These are phyloP conservation scores for Tetraselmis striata DNA, from an alignment of 139 green algal genomes.

Conservation along the genomic window DNA sequence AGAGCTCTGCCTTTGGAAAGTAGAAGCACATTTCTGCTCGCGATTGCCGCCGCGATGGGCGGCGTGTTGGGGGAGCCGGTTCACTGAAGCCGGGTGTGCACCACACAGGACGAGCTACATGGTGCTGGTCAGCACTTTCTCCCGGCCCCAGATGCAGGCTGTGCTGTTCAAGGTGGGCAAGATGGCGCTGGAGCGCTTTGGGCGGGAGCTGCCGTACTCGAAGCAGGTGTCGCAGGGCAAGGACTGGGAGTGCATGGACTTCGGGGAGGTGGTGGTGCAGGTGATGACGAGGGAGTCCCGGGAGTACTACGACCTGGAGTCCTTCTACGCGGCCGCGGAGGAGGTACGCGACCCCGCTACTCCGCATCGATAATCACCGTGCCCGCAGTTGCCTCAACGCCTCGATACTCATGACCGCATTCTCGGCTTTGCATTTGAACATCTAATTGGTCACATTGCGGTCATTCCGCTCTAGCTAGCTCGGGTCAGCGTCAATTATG, in stretches of 20 bases:
- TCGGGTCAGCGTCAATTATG: too few relatives aligned
- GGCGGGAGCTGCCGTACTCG: not conserved
- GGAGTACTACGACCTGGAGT: not conserved
- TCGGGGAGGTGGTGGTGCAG: not conserved
- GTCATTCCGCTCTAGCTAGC: too few relatives aligned
- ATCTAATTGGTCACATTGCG: too few relatives aligned
- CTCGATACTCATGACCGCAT: too few relatives aligned
- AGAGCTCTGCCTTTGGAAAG: too few relatives aligned
- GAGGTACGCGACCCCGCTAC: not conserved
- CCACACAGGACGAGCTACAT: constrained; percentile 53
- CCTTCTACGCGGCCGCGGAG: not conserved
- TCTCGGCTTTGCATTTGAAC: too few relatives aligned
- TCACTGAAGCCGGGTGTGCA: too few relatives aligned
- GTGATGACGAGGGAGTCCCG: not conserved
- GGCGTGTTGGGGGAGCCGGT: too few relatives aligned
- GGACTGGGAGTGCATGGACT: not conserved
- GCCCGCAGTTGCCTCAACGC: too few relatives aligned
- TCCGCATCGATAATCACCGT: too few relatives aligned
- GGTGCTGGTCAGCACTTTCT: constrained; percentile 37
- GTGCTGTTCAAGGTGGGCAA: constrained; percentile 51
- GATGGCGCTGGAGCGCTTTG: constrained; percentile 29
- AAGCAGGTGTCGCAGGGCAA: not conserved
- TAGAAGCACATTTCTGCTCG: too few relatives aligned
- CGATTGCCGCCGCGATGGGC: too few relatives aligned
- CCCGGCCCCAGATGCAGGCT: constrained; percentile 60